Evolutionary conservation across 441 rosid species (phyloP).

Genomic region (Macaranga tanarius): DNA sequence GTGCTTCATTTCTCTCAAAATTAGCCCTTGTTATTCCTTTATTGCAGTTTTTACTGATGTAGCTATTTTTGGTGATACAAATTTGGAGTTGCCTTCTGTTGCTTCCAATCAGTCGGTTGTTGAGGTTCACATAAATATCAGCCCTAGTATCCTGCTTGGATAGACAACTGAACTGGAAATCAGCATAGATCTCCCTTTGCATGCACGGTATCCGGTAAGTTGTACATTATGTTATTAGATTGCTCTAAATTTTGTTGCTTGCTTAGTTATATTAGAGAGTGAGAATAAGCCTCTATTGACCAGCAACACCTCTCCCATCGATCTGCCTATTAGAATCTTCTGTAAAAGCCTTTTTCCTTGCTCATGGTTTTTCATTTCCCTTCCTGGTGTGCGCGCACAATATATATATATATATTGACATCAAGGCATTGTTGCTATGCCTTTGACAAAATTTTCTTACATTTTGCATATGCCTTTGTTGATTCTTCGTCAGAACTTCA

Average conservation of each 20-base stretch:
- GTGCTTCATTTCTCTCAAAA: neutral
- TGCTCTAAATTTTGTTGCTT: neutral
- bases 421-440: too few relatives aligned
- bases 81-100: conserved; percentile 79
- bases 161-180: conserved; percentile 43
- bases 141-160: conserved; percentile 22
- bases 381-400: too few relatives aligned
- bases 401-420: neutral
- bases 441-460: too few relatives aligned
- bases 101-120: conserved; percentile 66
- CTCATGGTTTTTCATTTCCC: neutral
- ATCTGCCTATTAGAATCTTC: neutral
- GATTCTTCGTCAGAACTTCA: neutral
- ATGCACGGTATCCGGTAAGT: conserved; percentile 79
- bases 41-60: conserved; percentile 52
- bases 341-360: too few relatives aligned
- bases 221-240: neutral
- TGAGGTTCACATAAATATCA: conserved; percentile 63
- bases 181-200: conserved; percentile 56
- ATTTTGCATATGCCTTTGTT: neutral
- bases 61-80: conserved; percentile 78
- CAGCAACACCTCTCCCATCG: neutral
- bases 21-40: conserved; percentile 16
- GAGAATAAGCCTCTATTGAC: neutral
- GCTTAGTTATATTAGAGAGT: neutral